Conservation (phyloP, 2,329 filamentous ascomycete species). For the Fusarium irregulare region DNA sequence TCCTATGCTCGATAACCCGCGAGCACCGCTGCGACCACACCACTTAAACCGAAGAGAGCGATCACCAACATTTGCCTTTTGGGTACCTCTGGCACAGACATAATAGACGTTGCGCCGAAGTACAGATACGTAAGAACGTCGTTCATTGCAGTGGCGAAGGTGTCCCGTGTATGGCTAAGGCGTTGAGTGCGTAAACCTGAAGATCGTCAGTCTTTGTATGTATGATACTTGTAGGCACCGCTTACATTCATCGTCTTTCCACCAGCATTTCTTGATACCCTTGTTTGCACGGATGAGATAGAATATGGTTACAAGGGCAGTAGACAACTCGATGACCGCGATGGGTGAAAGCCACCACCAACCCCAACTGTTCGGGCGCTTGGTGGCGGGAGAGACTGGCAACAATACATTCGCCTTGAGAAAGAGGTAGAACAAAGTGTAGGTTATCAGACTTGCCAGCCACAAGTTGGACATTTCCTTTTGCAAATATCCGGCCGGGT, state of each 20-base stretch:
- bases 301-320: neutral
- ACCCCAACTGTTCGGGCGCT: neutral
- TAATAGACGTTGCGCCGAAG: neutral
- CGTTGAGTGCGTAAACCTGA: neutral
- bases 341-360: neutral
- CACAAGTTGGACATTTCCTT: constrained; percentile 51
- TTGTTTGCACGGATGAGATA: neutral
- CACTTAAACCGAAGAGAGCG: neutral
- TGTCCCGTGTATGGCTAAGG: neutral
- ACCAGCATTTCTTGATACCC: neutral
- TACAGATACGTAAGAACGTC: neutral
- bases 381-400: neutral
- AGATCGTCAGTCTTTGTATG: neutral
- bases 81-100: neutral
- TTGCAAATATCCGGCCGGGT: neutral
- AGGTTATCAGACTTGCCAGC: constrained; percentile 63
- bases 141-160: neutral
- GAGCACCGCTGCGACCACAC: neutral
- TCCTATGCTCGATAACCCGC: neutral
- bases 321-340: neutral
- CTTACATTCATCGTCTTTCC: neutral
- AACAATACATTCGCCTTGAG: neutral
- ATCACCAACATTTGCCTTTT: neutral
- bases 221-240: neutral
- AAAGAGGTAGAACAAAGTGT: constrained; percentile 53